These are phyloP conservation scores for Iris pallida DNA, from an alignment of 116 monocot species.

Conservation along the genomic window DNA sequence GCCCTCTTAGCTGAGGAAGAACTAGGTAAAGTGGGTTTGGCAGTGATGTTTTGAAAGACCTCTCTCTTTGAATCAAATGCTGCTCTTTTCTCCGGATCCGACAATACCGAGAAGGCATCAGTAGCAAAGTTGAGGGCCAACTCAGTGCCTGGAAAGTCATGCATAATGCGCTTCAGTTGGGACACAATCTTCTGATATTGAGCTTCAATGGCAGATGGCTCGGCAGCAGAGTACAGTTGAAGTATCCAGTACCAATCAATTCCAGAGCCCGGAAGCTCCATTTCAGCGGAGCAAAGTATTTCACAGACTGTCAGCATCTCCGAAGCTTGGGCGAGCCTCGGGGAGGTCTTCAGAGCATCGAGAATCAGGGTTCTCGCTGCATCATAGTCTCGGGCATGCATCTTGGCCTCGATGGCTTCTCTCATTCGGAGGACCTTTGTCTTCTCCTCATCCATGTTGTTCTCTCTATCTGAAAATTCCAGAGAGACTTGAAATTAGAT, in stretches of 20 bases:
- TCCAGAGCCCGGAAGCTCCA: constrained; percentile 4
- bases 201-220: background rate
- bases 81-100: constrained; percentile 15
- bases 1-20: background rate
- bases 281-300: constrained; percentile 5
- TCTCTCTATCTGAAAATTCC: background rate
- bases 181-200: constrained; percentile 11
- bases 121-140: constrained; percentile 5
- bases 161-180: constrained; percentile 5
- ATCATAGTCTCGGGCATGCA: background rate
- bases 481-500: no score
- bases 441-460: background rate
- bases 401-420: constrained; percentile 6
- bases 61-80: constrained; percentile 11
- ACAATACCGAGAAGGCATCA: constrained; percentile 18
- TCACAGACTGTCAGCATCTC: constrained; percentile 18
- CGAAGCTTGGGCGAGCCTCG: background rate
- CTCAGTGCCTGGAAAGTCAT: constrained; percentile 15
- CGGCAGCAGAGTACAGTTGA: constrained; percentile 14
- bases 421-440: background rate
- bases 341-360: constrained; percentile 1
- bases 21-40: background rate
- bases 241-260: constrained; percentile 22
- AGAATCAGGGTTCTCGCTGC: constrained; percentile 7
- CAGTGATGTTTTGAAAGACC: background rate